phyloP scores from a whole-genome alignment of 2,329 filamentous ascomycete genomes.

The Cladosporium velox region DNA sequence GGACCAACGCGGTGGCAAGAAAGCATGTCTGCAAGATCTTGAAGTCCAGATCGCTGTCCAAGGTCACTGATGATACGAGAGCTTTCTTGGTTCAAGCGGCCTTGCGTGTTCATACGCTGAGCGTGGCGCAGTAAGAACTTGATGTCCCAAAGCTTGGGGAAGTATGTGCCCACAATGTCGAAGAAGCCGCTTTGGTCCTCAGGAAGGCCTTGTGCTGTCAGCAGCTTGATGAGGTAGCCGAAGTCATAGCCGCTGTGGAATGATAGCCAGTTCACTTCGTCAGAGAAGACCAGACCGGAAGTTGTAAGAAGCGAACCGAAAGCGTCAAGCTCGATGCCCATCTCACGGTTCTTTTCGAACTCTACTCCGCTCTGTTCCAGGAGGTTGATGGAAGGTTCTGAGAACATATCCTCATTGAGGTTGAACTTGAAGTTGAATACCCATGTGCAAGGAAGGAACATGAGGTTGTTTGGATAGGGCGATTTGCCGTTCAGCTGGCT shows the following conservation, averaged over 20 bases:
- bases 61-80: slow-evolving; percentile 79
- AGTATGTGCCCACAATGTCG: slow-evolving; percentile 85
- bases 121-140: slow-evolving; percentile 96
- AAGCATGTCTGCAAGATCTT: slow-evolving; percentile 90
- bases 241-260: slow-evolving; percentile 99
- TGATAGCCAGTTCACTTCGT: slow-evolving; percentile 92
- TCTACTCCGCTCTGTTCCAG: slow-evolving; percentile 91
- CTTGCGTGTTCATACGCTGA: slow-evolving; percentile 49
- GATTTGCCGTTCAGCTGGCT: slow-evolving; percentile 43
- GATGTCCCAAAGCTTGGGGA: slow-evolving; percentile 91
- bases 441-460: slow-evolving; percentile 83
- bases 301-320: slow-evolving; percentile 90
- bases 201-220: slow-evolving; percentile 79
- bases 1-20: slow-evolving; percentile 85
- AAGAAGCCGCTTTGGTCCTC: slow-evolving; percentile 90
- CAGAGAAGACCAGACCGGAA: slow-evolving; percentile 84
- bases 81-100: slow-evolving; percentile 60
- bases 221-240: slow-evolving; percentile 91
- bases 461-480: slow-evolving; percentile 44
- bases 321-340: slow-evolving; percentile 85
- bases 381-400: slow-evolving; percentile 89
- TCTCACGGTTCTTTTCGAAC: slow-evolving; percentile 77
- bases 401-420: slow-evolving; percentile 95
- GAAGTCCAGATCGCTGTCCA: slow-evolving; percentile 86
- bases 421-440: slow-evolving; percentile 99